Evolutionary conservation across 2,329 filamentous ascomycete genomes (phyloP).

Genomic region (Catunica adiposa): DNA sequence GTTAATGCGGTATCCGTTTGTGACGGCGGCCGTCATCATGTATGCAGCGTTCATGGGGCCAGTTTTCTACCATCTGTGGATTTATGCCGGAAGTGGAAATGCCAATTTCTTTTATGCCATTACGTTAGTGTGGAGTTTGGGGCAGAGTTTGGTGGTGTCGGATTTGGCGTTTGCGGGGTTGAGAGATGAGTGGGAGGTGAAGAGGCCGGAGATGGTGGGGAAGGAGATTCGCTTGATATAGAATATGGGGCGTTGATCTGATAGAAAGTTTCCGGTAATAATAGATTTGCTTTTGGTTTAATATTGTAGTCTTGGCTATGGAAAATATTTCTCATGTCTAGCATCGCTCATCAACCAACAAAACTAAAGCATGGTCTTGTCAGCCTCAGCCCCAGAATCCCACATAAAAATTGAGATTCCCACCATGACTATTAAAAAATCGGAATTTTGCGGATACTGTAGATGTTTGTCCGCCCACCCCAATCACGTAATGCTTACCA

Average conservation of each 20-base stretch:
- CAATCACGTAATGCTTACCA: background rate
- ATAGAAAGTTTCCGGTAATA: background rate
- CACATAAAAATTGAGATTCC: background rate
- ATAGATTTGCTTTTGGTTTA: background rate
- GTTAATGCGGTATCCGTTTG: slow-evolving; percentile 83
- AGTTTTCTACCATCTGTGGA: slow-evolving; percentile 94
- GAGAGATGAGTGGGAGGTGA: slow-evolving; percentile 84
- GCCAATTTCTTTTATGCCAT: slow-evolving; percentile 99
- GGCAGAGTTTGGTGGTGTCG: slow-evolving; percentile 68
- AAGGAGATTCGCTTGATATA: slow-evolving; percentile 78
- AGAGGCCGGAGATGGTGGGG: slow-evolving; percentile 75
- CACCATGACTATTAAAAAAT: background rate
- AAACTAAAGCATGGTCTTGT: no score
- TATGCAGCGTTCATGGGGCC: slow-evolving; percentile 83
- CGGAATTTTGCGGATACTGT: background rate
- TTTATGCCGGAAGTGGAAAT: slow-evolving; percentile 93
- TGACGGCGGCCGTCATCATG: slow-evolving; percentile 64
- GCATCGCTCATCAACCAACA: no score
- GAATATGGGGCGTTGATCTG: background rate
- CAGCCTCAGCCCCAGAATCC: no score
- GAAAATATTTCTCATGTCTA: no score
- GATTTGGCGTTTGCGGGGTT: slow-evolving; percentile 79
- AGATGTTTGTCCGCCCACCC: background rate
- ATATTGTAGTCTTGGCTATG: no score
- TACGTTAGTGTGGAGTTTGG: slow-evolving; percentile 93